Conservation (phyloP, 257 asterid species). For the Pogostemon cablin region DNA sequence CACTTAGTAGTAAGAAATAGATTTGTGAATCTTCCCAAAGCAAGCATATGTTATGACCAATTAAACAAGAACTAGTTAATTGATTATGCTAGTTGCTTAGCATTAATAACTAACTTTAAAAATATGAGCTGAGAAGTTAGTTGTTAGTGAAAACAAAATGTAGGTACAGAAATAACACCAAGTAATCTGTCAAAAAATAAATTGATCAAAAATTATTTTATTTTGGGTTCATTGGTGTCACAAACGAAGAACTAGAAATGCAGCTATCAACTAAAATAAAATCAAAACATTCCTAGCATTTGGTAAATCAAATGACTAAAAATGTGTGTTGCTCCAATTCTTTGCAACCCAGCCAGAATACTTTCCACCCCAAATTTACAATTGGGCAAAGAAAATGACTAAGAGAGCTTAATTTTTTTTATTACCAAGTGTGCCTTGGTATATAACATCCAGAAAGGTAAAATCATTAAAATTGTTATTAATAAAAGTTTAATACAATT, state of each 20-base stretch:
- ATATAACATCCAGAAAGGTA: slow-evolving; percentile 17
- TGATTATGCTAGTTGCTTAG: slow-evolving; percentile 7
- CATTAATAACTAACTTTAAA: slow-evolving; percentile 18
- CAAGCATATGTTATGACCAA: slow-evolving; percentile 4
- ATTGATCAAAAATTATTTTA: not conserved
- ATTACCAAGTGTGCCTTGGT: not conserved
- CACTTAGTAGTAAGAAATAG: not conserved
- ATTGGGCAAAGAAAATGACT: slow-evolving; percentile 1
- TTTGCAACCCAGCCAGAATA: slow-evolving; percentile 4
- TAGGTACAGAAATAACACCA: slow-evolving; percentile 17
- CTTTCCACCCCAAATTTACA: not conserved
- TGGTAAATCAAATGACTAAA: slow-evolving; percentile 2
- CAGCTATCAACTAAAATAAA: not conserved
- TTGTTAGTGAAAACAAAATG: not conserved
- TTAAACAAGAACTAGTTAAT: slow-evolving; percentile 21
- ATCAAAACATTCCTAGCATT: slow-evolving; percentile 14
- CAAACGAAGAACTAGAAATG: not conserved
- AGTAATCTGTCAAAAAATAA: not conserved
- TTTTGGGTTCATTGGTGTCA: slow-evolving; percentile 12
- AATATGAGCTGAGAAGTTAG: not conserved
- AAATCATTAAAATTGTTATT: not conserved
- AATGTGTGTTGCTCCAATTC: slow-evolving; percentile 1
- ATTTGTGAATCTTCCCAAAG: slow-evolving; percentile 15
- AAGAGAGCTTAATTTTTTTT: not conserved
- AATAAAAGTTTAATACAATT: not conserved